Conservation (phyloP, 768 basidiomycete genomes). For the Chalciporus pseudorubinellus region DNA sequence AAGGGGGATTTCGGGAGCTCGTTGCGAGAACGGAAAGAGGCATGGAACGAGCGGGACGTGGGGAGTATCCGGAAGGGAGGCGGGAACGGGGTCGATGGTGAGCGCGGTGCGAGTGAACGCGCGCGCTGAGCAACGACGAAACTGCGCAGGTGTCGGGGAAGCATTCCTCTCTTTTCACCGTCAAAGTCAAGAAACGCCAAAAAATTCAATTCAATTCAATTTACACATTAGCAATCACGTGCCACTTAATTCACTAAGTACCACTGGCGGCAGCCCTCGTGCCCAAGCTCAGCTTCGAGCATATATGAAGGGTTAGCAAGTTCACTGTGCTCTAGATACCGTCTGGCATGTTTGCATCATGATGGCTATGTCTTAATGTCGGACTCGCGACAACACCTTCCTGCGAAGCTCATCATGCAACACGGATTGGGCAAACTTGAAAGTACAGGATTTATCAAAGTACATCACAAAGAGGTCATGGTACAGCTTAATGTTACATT, state of each 20-base stretch:
- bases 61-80: conserved; percentile 32
- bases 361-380: too few species aligned
- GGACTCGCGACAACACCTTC: too few species aligned
- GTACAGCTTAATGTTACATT: neutral
- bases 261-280: too few species aligned
- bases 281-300: too few species aligned
- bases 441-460: too few species aligned
- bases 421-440: too few species aligned
- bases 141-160: conserved; percentile 48
- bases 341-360: too few species aligned
- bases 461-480: too few species aligned
- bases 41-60: conserved; percentile 50
- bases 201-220: conserved; percentile 18
- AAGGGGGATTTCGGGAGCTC: conserved; percentile 90
- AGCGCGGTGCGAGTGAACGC: conserved; percentile 17
- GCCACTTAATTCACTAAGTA: neutral
- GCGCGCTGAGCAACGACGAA: conserved; percentile 32
- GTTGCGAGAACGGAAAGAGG: conserved; percentile 57
- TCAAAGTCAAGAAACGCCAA: neutral
- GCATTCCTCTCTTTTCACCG: conserved; percentile 29
- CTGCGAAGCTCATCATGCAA: too few species aligned
- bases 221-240: conserved; percentile 15
- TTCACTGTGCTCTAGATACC: too few species aligned
- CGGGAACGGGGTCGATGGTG: conserved; percentile 14
- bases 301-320: too few species aligned